Conservation (phyloP, 129 eudicot genomes). For the Kitagawia praeruptora region DNA sequence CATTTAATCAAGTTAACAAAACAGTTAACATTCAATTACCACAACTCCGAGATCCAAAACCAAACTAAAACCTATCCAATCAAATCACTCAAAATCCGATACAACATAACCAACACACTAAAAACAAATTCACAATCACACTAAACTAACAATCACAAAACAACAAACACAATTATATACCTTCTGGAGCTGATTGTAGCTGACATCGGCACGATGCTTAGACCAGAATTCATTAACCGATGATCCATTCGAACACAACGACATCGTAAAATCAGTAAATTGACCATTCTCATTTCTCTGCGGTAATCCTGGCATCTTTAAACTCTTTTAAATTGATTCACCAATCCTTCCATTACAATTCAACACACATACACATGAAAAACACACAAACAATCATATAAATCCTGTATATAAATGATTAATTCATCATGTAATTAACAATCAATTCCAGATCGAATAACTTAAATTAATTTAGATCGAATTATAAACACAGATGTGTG, state of each 20-base stretch:
- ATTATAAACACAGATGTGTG: constrained; percentile 10
- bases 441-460: neutral
- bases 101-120: neutral
- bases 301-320: neutral
- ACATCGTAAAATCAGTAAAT: neutral
- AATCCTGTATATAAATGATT: neutral
- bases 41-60: neutral
- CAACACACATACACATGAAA: neutral
- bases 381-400: neutral
- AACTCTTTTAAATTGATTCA: neutral
- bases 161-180: constrained; percentile 22
- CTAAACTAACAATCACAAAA: neutral
- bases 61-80: neutral
- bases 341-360: constrained; percentile 2
- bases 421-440: neutral
- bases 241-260: neutral
- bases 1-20: neutral
- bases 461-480: neutral
- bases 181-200: constrained; percentile 93
- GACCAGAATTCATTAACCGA: constrained; percentile 1
- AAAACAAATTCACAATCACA: neutral
- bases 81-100: neutral
- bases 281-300: neutral
- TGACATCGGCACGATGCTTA: constrained; percentile 57
- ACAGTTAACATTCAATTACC: neutral